Evolutionary conservation across 495 filamentous ascomycete species (phyloP), one percentile per base, ranked within the genome.

Genomic region (Aspergillus ellipticus): DNA sequence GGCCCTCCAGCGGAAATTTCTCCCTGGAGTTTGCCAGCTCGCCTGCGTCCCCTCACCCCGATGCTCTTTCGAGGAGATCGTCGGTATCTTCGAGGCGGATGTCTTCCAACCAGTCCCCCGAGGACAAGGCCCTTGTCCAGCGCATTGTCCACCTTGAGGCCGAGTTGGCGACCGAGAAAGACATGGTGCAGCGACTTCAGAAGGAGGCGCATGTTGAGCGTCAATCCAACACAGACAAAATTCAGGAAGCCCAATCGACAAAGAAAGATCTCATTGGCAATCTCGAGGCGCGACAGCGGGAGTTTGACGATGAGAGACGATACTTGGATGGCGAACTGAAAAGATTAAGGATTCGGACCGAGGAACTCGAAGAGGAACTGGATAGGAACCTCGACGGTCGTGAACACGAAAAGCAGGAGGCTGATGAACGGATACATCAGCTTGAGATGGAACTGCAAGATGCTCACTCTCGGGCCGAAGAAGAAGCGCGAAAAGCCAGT

Each of bases 211-310:
- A 86, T 17, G 75, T 82, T 3, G 82, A 89, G 62, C 79, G 84
- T 24, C 78, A 86, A 37, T 83, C 89, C 28, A 86, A 83, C 58
- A 78, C 76, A 6, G 78, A 82, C 43, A 86, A 85, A 56, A 82
- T 90, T 42, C 86, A 93, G 57, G 90, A 96, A 66, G 89, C 80
- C 11, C 86, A 90, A 57, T 92, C 89, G 3, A 99, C 89, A 0
- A 99, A 99, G 70, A 85, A 89, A 64, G 94, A 99, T 63, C 82
- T 99, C 1, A 83, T 99, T 66, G 88, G 89, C 39, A 99, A 99
- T 63, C 86, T 99, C 67, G 91, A 97, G 62, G 89, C 92, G 29
- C 82, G 90, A 29, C 89, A 96, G 65, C 84, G 84, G 26, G 93
- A 97, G 64, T 96, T 96, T 63, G 79, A 87, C 42, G 84, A 85